Conservation (phyloP, 2,329 filamentous ascomycete species). For the Fusarium sp. region DNA sequence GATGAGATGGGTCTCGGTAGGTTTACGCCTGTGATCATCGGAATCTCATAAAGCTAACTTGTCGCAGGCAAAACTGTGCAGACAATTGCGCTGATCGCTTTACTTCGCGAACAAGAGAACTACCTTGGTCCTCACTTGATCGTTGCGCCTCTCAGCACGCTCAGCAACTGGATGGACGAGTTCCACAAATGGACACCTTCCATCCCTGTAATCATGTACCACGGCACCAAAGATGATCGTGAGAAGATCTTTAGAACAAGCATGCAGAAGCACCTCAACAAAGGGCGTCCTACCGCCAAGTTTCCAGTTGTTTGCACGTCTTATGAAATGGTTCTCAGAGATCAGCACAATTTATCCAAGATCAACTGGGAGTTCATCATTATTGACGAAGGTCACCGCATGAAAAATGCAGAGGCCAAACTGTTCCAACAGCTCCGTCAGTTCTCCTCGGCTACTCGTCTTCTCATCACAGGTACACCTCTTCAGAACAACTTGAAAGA, state of each 20-base stretch:
- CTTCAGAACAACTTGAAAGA: constrained; percentile 96
- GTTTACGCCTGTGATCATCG: constrained; percentile 15
- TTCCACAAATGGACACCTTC: constrained; percentile 90
- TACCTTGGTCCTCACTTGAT: constrained; percentile 90
- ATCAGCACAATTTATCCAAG: constrained; percentile 81
- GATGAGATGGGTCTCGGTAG: constrained; percentile 90
- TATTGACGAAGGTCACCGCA: constrained; percentile 95
- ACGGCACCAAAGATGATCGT: constrained; percentile 84
- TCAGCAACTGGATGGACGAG: constrained; percentile 96
- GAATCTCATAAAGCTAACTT: constrained; percentile 13
- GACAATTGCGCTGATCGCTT: constrained; percentile 87
- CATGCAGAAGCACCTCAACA: constrained; percentile 76
- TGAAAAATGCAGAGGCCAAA: constrained; percentile 96
- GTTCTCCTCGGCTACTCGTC: constrained; percentile 88
- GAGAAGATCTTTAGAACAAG: constrained; percentile 77
- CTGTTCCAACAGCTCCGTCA: constrained; percentile 89
- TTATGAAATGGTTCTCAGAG: constrained; percentile 95
- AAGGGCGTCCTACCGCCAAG: constrained; percentile 66
- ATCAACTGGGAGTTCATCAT: constrained; percentile 99
- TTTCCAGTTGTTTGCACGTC: constrained; percentile 96
- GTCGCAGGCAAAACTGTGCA: constrained; percentile 85
- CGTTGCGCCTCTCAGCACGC: constrained; percentile 87
- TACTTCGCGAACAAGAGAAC: constrained; percentile 86
- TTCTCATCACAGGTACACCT: constrained; percentile 94
- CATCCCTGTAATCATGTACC: constrained; percentile 91